Evolutionary conservation across 805 yeast species (phyloP), one percentile per base, ranked within the genome.

Genomic region (Debaryomyces hansenii): DNA sequence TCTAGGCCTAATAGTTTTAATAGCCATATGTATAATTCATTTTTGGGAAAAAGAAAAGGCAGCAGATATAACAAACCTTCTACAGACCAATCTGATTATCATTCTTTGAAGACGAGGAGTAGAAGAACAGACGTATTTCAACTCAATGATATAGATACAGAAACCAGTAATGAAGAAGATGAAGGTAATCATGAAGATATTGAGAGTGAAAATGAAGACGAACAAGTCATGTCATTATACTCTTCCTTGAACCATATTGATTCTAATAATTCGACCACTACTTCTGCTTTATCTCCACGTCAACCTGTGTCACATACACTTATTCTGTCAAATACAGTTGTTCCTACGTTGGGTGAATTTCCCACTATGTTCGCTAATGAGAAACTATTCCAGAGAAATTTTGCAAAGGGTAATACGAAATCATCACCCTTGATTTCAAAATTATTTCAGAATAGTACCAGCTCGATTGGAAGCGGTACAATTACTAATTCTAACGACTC

Each of bases 181-280:
- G 50, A 47, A 14, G 46, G 40, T 12, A 42, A 48, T 14, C 54
- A 56, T 1, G 59, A 55, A 6, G 68, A 57, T 9, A 45, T 48
- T 3, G 77, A 69, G 38, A 68, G 73, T 50, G 78, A 74, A 48
- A 64, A 64, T 46, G 89, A 83, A 56, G 87, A 84, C 59, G 88
- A 84, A 53, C 79, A 81, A 10, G 84, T 83, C 0, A 82, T 84
- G 87, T 82, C 87, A 0, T 60, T 83, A 18, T 83, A 83, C 55
- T 77, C 85, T 0, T 78, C 84, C 0, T 59, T 83, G 57, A 69
- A 70, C 37, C 70, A 67, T 15, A 64, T 63, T 37, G 66, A 59
- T 15, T 37, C 45, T 4, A 49, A 57, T 37, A 52, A 54, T 9
- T 49, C 53, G 6, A 64, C 57, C 2, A 59, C 64, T 28, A 67